A percentile compares a stretch with the other conserved stretches of the same genome.
These are phyloP conservation scores for Colletotrichum orchidophilum DNA, from an alignment of 2,329 filamentous ascomycete genomes.

Conservation along the genomic window DNA sequence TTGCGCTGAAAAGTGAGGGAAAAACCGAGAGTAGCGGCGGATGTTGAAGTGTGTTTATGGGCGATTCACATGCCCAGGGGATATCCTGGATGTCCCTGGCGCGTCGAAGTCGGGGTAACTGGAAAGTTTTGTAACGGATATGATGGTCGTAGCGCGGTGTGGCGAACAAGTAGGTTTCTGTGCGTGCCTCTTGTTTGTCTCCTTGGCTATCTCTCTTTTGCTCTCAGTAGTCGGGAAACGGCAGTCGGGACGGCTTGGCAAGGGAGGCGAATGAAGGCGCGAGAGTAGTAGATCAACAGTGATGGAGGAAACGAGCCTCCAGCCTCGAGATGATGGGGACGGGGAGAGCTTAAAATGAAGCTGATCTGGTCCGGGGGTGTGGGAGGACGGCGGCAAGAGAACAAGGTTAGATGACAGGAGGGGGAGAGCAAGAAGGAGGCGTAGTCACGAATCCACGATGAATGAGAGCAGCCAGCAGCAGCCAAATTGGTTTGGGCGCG, in stretches of 20 bases:
- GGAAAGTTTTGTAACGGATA: neutral
- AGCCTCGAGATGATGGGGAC: constrained; percentile 1
- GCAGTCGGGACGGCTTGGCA: constrained; percentile 23
- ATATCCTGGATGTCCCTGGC: neutral
- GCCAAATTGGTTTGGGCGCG: constrained; percentile 2
- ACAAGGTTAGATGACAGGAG: constrained; percentile 3
- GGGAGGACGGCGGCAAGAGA: neutral
- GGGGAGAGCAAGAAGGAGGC: constrained; percentile 9
- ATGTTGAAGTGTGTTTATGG: constrained; percentile 2
- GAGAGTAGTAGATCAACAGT: constrained; percentile 18
- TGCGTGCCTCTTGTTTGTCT: neutral
- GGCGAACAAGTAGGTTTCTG: neutral
- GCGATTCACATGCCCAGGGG: neutral
- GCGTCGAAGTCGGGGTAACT: neutral
- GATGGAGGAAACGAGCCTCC: neutral
- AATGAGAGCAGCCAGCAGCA: neutral
- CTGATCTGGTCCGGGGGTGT: neutral
- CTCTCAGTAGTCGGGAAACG: constrained; percentile 12
- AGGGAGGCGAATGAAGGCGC: neutral
- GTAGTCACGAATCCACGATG: constrained; percentile 27
- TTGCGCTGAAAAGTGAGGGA: neutral
- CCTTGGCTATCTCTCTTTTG: neutral
- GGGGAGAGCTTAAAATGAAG: constrained; percentile 3
- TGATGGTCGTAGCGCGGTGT: neutral
- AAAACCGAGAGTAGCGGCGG: neutral